Evolutionary conservation across 192 early-diverging fungal species (phyloP).

Genomic region (Umbelopsis sp.): DNA sequence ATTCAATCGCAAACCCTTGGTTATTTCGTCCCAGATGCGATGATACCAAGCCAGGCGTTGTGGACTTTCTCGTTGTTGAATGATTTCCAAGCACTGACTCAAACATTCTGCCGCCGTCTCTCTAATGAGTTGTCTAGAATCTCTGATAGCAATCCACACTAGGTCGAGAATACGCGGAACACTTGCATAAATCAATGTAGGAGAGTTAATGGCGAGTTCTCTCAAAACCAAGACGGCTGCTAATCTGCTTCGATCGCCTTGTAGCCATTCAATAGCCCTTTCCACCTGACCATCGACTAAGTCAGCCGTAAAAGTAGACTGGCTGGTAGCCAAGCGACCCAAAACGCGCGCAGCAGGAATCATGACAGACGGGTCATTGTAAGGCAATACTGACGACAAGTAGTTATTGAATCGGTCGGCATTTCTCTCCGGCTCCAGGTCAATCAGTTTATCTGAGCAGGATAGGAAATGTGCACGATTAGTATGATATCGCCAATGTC

Average conservation of each 20-base stretch:
- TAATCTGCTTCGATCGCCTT: slow-evolving; percentile 78
- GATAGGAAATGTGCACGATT: not conserved
- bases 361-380: slow-evolving; percentile 72
- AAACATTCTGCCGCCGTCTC: slow-evolving; percentile 82
- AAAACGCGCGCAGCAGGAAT: slow-evolving; percentile 73
- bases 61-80: slow-evolving; percentile 76
- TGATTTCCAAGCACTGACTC: slow-evolving; percentile 74
- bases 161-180: slow-evolving; percentile 81
- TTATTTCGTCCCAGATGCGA: slow-evolving; percentile 83
- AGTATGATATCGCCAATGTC: not conserved
- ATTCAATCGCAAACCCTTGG: slow-evolving; percentile 67
- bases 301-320: slow-evolving; percentile 74
- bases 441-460: slow-evolving; percentile 74
- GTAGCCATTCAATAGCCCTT: slow-evolving; percentile 82
- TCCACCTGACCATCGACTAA: slow-evolving; percentile 86
- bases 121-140: slow-evolving; percentile 78
- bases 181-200: slow-evolving; percentile 81
- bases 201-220: slow-evolving; percentile 76
- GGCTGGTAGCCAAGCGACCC: slow-evolving; percentile 69
- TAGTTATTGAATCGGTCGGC: slow-evolving; percentile 84
- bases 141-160: slow-evolving; percentile 83
- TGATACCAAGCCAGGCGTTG: slow-evolving; percentile 68
- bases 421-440: slow-evolving; percentile 81
- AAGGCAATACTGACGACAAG: slow-evolving; percentile 73
- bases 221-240: slow-evolving; percentile 80